Conservation (phyloP, 2,329 filamentous ascomycete genomes). For the Aplosporella prunicola region DNA sequence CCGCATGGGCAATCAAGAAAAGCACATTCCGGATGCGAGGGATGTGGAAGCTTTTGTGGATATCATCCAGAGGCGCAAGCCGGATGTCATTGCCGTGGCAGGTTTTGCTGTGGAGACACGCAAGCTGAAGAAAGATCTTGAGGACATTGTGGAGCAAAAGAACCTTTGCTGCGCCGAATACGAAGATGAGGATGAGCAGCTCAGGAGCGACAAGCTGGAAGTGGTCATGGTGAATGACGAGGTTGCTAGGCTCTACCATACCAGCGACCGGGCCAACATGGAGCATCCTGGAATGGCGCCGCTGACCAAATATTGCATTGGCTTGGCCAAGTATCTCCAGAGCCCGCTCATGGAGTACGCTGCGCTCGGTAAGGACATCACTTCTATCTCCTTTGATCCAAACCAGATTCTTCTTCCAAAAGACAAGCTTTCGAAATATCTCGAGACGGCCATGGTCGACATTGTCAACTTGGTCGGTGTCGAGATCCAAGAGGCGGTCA, state of each 20-base stretch:
- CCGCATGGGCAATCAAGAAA: conserved; percentile 53
- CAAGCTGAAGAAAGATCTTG: conserved; percentile 71
- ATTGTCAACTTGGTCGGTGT: conserved; percentile 97
- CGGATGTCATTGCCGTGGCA: conserved; percentile 82
- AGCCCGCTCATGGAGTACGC: conserved; percentile 96
- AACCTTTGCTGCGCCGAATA: conserved; percentile 72
- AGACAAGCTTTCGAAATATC: conserved; percentile 74
- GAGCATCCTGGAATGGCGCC: conserved; percentile 76
- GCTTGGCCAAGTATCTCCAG: conserved; percentile 82
- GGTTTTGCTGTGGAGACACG: conserved; percentile 83
- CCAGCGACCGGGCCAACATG: conserved; percentile 65
- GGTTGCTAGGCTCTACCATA: conserved; percentile 91
- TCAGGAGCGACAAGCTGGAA: conserved; percentile 70
- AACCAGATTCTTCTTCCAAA: conserved; percentile 82
- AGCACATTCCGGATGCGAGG: conserved; percentile 55
- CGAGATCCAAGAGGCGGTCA: conserved; percentile 84
- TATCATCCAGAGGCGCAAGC: conserved; percentile 66
- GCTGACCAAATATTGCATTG: conserved; percentile 81
- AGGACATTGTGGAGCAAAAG: conserved; percentile 67
- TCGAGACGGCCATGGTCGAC: conserved; percentile 96
- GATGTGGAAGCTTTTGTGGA: conserved; percentile 65
- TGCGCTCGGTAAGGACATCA: conserved; percentile 76
- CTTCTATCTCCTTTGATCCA: conserved; percentile 78
- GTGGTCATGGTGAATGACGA: conserved; percentile 93
- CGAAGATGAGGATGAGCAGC: conserved; percentile 62